phyloP scores from a whole-genome alignment of 768 basidiomycete genomes.

The Calocera viscosa region DNA sequence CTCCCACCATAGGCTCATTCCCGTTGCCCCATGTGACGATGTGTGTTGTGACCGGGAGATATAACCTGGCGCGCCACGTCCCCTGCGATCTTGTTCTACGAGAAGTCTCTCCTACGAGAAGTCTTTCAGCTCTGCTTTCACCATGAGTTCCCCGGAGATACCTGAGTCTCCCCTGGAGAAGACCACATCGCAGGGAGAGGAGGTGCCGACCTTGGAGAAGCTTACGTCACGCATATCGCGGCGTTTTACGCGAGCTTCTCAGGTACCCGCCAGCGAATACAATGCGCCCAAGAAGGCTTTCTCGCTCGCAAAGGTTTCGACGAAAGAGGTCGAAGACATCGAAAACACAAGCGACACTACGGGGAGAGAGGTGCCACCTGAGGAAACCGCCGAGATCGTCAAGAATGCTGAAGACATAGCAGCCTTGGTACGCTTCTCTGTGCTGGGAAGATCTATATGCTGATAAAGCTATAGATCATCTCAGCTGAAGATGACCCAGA shows the following conservation, averaged over 20 bases:
- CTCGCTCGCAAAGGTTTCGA: not conserved
- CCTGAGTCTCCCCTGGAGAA: not conserved
- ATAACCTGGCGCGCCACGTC: not conserved
- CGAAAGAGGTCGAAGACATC: not conserved
- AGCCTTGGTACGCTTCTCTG: constrained; percentile 24
- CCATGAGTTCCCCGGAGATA: not conserved
- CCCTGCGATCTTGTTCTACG: too few relatives aligned
- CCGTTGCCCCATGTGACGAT: not conserved
- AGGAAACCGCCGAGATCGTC: constrained; percentile 25
- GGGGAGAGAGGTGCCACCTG: not conserved
- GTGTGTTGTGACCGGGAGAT: not conserved
- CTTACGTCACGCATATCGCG: not conserved
- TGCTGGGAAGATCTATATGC: not conserved
- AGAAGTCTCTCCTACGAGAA: too few relatives aligned
- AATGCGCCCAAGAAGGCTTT: not conserved
- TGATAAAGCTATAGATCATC: constrained; percentile 29
- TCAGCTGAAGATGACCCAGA: constrained; percentile 40
- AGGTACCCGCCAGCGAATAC: too few relatives aligned
- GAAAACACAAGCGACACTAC: not conserved
- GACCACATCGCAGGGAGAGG: not conserved
- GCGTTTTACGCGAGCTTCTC: not conserved
- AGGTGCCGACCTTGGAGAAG: not conserved
- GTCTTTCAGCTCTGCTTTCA: not conserved
- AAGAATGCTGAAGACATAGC: constrained; percentile 37
- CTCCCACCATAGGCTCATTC: not conserved